Conservation (phyloP, 306 rosid species). For the Crotalaria pallida region DNA sequence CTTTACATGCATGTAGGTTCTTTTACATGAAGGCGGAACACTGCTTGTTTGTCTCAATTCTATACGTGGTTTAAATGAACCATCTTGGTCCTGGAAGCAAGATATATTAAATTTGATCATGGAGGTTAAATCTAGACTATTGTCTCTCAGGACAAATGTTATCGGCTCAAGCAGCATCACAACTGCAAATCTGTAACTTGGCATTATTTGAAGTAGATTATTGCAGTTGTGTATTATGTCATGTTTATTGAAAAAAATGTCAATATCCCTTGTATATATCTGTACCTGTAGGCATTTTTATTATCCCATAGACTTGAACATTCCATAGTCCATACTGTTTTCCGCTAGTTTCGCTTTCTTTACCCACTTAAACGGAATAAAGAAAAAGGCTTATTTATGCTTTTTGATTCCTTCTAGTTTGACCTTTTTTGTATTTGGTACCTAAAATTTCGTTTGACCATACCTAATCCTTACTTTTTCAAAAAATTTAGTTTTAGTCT, state of each 20-base stretch:
- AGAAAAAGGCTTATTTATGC: too few relatives aligned
- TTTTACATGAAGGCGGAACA: slow-evolving; percentile 95
- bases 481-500: too few relatives aligned
- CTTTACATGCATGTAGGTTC: slow-evolving; percentile 62
- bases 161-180: slow-evolving; percentile 27
- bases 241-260: slow-evolving; percentile 5
- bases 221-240: background rate
- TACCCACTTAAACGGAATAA: too few relatives aligned
- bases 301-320: background rate
- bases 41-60: slow-evolving; percentile 93
- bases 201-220: slow-evolving; percentile 1
- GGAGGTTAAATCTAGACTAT: slow-evolving; percentile 42
- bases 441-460: too few relatives aligned
- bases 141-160: slow-evolving; percentile 17
- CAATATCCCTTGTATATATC: slow-evolving; percentile 23
- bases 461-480: too few relatives aligned
- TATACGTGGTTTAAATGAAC: slow-evolving; percentile 73
- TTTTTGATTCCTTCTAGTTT: too few relatives aligned
- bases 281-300: slow-evolving; percentile 14
- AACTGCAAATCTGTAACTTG: slow-evolving; percentile 35
- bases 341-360: background rate
- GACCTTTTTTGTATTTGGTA: too few relatives aligned
- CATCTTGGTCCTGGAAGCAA: slow-evolving; percentile 86
- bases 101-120: slow-evolving; percentile 39
- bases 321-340: background rate